A percentile compares a stretch with the other conserved stretches of the same genome.
These are phyloP conservation scores for Globisporangium megalacanthum DNA, from an alignment of 352 stramenopile species.

Conservation along the genomic window DNA sequence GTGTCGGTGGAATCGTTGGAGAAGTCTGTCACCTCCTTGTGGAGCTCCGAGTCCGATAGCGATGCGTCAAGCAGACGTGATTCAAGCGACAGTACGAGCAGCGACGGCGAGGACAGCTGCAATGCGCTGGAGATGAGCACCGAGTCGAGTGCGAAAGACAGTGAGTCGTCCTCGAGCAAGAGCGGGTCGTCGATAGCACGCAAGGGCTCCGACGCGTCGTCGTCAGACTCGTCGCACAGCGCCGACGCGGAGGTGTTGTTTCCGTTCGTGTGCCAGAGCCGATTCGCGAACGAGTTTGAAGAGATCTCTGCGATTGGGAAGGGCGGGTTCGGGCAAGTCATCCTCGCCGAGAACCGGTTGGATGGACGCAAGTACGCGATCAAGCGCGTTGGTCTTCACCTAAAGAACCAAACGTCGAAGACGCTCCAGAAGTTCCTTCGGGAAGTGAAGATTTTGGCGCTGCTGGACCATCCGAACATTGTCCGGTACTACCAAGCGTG, in stretches of 20 bases:
- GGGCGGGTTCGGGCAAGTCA: constrained; percentile 93
- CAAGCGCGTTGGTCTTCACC: constrained; percentile 82
- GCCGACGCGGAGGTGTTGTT: constrained; percentile 72
- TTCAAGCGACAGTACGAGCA: constrained; percentile 8
- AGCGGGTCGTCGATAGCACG: constrained; percentile 13
- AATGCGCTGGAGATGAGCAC: constrained; percentile 4
- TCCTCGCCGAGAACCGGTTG: constrained; percentile 91
- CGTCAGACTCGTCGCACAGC: constrained; percentile 35
- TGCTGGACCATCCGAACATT: constrained; percentile 92
- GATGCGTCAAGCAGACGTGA: constrained; percentile 18
- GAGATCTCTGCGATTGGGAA: constrained; percentile 86
- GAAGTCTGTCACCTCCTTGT: constrained; percentile 32
- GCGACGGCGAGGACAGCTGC: constrained; percentile 9
- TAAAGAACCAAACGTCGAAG: constrained; percentile 86
- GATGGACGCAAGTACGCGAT: constrained; percentile 93
- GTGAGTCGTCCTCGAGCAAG: constrained; percentile 8
- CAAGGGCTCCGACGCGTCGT: constrained; percentile 48
- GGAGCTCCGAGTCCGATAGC: constrained; percentile 21
- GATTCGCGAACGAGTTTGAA: constrained; percentile 82
- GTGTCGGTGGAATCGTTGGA: constrained; percentile 20
- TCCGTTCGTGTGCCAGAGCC: constrained; percentile 79
- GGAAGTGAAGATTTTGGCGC: constrained; percentile 90
- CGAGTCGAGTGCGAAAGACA: constrained; percentile 9
- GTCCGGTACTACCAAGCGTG: constrained; percentile 91
- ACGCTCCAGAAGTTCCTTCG: constrained; percentile 91